These are phyloP conservation scores for Truncatella angustata DNA, from an alignment of 2,329 filamentous ascomycete genomes.

Conservation along the genomic window DNA sequence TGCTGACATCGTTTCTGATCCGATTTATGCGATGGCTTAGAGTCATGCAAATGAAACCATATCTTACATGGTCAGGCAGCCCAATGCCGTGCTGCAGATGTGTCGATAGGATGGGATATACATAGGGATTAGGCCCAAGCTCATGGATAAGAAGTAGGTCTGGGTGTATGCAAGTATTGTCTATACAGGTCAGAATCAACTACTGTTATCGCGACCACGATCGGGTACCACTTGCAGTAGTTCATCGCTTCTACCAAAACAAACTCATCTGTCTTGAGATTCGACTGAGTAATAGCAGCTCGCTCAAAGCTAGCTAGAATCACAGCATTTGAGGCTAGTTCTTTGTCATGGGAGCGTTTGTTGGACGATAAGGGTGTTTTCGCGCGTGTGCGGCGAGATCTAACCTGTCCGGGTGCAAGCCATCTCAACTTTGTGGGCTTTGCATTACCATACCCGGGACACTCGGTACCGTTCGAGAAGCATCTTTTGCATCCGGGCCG, in stretches of 20 bases:
- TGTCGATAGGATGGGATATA: slow-evolving; percentile 23
- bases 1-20: background rate
- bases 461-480: slow-evolving; percentile 18
- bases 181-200: slow-evolving; percentile 16
- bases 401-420: slow-evolving; percentile 23
- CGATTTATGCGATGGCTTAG: background rate
- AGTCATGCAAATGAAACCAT: background rate
- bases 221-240: background rate
- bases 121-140: slow-evolving; percentile 23
- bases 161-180: slow-evolving; percentile 28
- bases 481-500: slow-evolving; percentile 26
- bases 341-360: background rate
- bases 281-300: background rate
- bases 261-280: background rate
- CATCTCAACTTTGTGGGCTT: slow-evolving; percentile 21
- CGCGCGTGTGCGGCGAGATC: slow-evolving; percentile 11
- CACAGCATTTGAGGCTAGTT: background rate
- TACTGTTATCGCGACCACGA: too few relatives aligned
- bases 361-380: background rate
- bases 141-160: slow-evolving; percentile 20
- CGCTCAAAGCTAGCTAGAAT: background rate
- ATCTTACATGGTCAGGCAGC: background rate
- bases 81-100: slow-evolving; percentile 12
- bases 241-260: background rate
- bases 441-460: slow-evolving; percentile 24